A percentile compares a stretch with the other conserved stretches of the same genome.
Conservation (phyloP, 2,329 filamentous ascomycete genomes). For the Cytospora piceicola region DNA sequence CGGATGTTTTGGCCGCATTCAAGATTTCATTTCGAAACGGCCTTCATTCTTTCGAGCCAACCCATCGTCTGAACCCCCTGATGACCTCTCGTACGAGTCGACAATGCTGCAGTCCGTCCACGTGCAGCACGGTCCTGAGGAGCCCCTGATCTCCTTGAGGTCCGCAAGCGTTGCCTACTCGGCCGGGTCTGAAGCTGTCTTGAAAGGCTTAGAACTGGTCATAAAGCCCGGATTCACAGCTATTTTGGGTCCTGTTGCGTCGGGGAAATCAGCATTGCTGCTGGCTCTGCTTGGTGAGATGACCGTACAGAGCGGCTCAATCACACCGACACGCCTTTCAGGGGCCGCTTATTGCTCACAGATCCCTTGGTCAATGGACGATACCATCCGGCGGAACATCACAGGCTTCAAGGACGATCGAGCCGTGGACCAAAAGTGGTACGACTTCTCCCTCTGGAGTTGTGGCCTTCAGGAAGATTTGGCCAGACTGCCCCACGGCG, state of each 20-base stretch:
- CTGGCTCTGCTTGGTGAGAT: slow-evolving; percentile 32
- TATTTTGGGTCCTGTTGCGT: slow-evolving; percentile 32
- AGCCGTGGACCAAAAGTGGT: slow-evolving; percentile 28
- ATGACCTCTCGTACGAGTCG: too few species aligned
- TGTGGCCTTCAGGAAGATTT: slow-evolving; percentile 29
- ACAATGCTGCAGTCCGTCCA: too few species aligned
- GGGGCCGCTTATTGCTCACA: slow-evolving; percentile 33
- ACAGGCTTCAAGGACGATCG: slow-evolving; percentile 7
- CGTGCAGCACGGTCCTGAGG: not conserved
- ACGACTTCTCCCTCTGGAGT: slow-evolving; percentile 13
- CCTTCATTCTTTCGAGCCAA: too few species aligned
- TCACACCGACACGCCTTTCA: slow-evolving; percentile 8
- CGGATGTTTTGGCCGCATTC: slow-evolving; percentile 34
- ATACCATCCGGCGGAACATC: slow-evolving; percentile 32
- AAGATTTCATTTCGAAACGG: slow-evolving; percentile 26
- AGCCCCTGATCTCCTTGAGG: slow-evolving; percentile 16
- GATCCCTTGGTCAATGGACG: slow-evolving; percentile 33
- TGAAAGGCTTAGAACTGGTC: not conserved
- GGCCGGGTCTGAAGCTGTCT: not conserved
- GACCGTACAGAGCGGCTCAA: slow-evolving; percentile 8
- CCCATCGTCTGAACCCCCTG: too few species aligned
- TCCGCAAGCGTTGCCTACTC: not conserved
- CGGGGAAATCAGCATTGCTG: slow-evolving; percentile 34
- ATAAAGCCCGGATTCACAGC: not conserved
- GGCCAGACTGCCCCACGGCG: slow-evolving; percentile 15